Base-by-base conservation (phyloP, 164 flowering plant genomes). In the Magnolia sinica region DNA sequence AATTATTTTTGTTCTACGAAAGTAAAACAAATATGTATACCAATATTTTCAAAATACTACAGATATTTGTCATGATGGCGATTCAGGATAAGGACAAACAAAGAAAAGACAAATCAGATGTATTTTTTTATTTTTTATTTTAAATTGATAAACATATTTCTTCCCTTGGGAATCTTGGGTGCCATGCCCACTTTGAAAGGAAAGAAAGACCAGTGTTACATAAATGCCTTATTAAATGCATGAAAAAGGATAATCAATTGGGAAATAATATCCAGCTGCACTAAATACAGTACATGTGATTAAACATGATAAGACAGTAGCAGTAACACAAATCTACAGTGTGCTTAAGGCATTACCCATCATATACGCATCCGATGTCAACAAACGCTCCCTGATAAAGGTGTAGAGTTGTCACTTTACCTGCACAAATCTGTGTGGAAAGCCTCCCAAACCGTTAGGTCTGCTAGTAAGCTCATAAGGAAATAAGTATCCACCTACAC, bases 321-420 rank as follows among this genome's bases (percentile, higher is more conserved):
- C 22, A 64, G 24, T n/a, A 64, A 20, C 24, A 19, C 6, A 64
- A 64, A 6, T 64, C 9, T 19, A 64, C 67, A 64, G 68, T 22
- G 14, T 55, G 13, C 10, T 37, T 37, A 37, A 65, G 22, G 7
- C n/a, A 7, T 80, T 88, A 96, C 99, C 99, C 99, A 70, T 96
- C 99, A 86, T 96, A 80, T 65, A 94, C 97, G 61, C 99, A 95
- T 79, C 98, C 99, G 82, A 96, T 91, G 78, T 96, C 97, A 74
- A 96, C 94, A 88, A 96, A 96, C 75, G 98, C 99, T 75, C 99
- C 99, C 83, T 96, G 98, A 82, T 96, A 90, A 67, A 96, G 96
- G 76, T 91, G 95, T 68, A 96, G 50, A 75, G 90, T 87, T 29
- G 91, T 89, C 80, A 96, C 98, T 82, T 87, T 89, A 63, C 99